Evolutionary conservation across 2,329 filamentous ascomycete genomes (phyloP).

Genomic region (Penicillium expansum): DNA sequence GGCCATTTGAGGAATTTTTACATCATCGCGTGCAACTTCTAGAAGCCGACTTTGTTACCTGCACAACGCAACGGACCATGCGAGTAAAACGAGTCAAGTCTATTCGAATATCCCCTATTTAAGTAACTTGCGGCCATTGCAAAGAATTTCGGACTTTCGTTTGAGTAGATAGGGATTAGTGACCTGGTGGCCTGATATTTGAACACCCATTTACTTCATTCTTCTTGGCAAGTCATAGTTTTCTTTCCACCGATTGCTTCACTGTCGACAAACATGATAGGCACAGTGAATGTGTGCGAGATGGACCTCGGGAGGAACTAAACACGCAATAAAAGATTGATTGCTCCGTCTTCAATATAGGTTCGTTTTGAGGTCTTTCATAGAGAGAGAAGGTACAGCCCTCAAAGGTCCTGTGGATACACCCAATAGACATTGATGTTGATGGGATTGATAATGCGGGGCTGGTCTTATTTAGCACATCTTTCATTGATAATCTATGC

Average conservation of each 20-base stretch:
- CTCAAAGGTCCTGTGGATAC: too few species aligned
- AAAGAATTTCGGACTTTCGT: not conserved
- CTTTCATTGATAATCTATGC: not conserved
- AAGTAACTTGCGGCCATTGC: not conserved
- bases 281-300: not conserved
- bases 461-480: not conserved
- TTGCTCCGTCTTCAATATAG: too few species aligned
- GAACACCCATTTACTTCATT: too few species aligned
- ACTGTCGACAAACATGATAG: not conserved
- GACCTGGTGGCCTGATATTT: not conserved
- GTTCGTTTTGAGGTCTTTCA: too few species aligned
- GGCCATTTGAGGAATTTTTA: not conserved
- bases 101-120: not conserved
- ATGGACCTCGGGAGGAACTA: too few species aligned
- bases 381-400: too few species aligned
- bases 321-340: too few species aligned
- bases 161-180: not conserved
- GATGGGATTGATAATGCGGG: not conserved
- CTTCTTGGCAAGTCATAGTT: not conserved
- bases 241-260: not conserved
- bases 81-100: not conserved
- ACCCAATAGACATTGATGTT: too few species aligned
- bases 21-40: conserved; percentile 3
- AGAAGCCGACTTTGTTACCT: not conserved
- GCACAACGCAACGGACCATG: not conserved